Conservation (phyloP, 2,329 filamentous ascomycete species). For the Pseudogymnoascus sp. region DNA sequence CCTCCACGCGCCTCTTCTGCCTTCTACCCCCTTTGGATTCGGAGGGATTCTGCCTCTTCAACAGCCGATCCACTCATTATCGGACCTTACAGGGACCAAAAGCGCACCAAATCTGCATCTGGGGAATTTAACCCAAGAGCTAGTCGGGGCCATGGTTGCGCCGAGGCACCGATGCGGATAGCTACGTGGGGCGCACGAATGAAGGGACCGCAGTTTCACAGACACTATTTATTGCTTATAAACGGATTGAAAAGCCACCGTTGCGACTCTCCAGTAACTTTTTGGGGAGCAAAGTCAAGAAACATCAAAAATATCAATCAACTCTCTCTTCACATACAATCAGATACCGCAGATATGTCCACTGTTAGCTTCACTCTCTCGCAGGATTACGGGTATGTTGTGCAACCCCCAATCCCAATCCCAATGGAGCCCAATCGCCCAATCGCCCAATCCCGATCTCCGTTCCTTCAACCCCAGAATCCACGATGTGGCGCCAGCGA, state of each 20-base stretch:
- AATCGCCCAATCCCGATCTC: neutral
- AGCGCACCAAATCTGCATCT: neutral
- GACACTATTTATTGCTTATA: neutral
- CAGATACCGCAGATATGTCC: conserved; percentile 6
- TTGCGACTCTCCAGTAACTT: neutral
- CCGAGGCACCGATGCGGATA: neutral
- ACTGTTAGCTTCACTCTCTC: neutral
- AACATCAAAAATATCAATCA: neutral
- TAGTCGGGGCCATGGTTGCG: neutral
- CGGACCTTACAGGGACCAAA: neutral
- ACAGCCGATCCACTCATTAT: neutral
- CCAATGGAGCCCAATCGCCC: neutral
- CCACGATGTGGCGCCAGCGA: neutral
- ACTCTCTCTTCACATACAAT: neutral
- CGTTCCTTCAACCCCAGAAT: neutral
- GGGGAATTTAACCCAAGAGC: neutral
- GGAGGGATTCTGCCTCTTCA: neutral
- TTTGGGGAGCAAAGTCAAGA: neutral
- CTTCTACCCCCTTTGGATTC: neutral
- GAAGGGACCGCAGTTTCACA: neutral
- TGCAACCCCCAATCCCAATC: neutral
- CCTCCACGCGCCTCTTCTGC: conserved; percentile 5
- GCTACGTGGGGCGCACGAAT: neutral
- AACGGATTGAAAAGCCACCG: neutral
- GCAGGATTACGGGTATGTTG: conserved; percentile 11